Base-by-base conservation (phyloP, 257 asterid species). In the Plectranthus barbatus region DNA sequence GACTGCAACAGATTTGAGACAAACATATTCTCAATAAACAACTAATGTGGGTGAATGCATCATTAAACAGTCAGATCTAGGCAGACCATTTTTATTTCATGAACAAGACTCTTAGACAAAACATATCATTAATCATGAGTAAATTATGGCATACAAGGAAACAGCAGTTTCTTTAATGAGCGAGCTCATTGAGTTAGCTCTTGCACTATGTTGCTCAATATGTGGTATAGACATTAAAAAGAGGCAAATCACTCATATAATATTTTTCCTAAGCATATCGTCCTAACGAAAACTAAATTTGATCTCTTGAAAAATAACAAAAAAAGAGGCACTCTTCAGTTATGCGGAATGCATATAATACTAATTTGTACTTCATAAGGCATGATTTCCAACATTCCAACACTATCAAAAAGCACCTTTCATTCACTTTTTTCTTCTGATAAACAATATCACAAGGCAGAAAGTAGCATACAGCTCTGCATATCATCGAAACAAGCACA, bases 401-500 rank as follows among this genome's bases (percentile, higher is more conserved):
- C 56, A 73, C 77, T 61, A 67, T 72, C 64, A 70, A 64, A 57
- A 41, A 62, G 84, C 84, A 85, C 83, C 85, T 77, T 74, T 76
- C 68, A 74, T 76, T 74, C 77, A 76, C 68, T 64, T 79, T 80
- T 74, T 74, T 79, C 77, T 76, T 83, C 82, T 61, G 80, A 79
- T 64, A 75, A 83, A 81, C 82, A 84, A 81, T 79, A 79, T 71
- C 79, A 77, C 77, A 56, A 73, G 80, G 79, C 81, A 84, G 78
- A 77, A 77, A 80, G 84, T 70, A 74, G 80, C 95, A 65, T 82
- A 90, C 97, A 90, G 86, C 97, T 90, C 82, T 80, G 96, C 80
- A 84, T 80, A 76, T 90, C 96, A 77, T 90, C 97, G 54, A 76
- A 90, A 76, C 97, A 90, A 75, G 97, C 97, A 79, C 97, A 90